Evolutionary conservation across 352 stramenopile genomes (phyloP).

Genomic region (Phytopythium boreale): DNA sequence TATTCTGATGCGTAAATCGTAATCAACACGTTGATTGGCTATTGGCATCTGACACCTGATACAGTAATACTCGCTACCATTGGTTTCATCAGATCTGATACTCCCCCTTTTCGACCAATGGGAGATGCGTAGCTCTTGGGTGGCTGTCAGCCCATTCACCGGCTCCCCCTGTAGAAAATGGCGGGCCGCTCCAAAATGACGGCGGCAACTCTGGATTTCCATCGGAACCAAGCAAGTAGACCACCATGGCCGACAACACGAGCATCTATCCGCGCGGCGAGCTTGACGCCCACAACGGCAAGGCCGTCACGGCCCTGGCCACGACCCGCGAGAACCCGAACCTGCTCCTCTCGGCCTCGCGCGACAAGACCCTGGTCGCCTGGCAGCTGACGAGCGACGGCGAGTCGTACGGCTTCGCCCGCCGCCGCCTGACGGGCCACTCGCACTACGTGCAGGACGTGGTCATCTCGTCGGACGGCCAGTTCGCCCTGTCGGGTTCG

Average conservation of each 20-base stretch:
- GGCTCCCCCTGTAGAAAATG: background rate
- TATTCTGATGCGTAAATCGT: background rate
- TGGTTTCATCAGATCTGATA: background rate
- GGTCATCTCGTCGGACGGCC: conserved; percentile 98
- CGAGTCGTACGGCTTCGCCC: conserved; percentile 98
- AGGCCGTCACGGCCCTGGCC: conserved; percentile 93
- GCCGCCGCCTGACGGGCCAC: conserved; percentile 96
- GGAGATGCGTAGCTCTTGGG: background rate
- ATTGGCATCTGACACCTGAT: background rate
- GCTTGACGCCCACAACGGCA: conserved; percentile 88
- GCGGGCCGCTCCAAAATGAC: background rate
- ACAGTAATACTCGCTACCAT: background rate
- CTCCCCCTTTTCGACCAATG: background rate
- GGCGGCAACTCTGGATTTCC: conserved; percentile 28
- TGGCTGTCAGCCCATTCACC: conserved; percentile 2
- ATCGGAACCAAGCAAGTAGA: conserved; percentile 7
- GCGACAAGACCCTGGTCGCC: conserved; percentile 94
- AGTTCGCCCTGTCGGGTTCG: conserved; percentile 98
- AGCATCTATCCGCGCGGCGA: conserved; percentile 87
- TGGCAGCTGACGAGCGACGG: conserved; percentile 93
- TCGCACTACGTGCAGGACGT: conserved; percentile 99
- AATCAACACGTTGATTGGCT: background rate
- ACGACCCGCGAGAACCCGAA: conserved; percentile 99
- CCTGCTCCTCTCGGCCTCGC: conserved; percentile 97
- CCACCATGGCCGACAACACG: conserved; percentile 66